Evolutionary conservation across 2,329 filamentous ascomycete genomes (phyloP).

Genomic region (Diplodia corticola): DNA sequence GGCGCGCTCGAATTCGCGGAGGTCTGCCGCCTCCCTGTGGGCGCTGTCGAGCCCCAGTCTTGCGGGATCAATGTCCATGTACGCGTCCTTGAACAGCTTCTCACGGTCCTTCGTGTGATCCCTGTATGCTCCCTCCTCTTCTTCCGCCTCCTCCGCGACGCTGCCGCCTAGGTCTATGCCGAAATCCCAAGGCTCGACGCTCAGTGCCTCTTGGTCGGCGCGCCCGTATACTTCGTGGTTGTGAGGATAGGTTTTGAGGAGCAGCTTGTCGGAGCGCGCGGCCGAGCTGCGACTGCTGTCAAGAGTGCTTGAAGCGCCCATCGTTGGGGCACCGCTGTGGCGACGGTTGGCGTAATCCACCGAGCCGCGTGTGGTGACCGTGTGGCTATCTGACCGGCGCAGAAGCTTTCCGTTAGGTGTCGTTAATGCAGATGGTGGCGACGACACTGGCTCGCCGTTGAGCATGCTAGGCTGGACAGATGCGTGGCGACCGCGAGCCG

Average conservation of each 20-base stretch:
- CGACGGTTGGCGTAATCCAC: not conserved
- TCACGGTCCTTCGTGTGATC: not conserved
- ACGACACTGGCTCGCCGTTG: not conserved
- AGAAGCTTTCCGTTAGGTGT: not conserved
- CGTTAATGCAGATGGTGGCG: not conserved
- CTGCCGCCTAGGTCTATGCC: not conserved
- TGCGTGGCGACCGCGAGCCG: not conserved
- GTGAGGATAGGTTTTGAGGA: slow-evolving; percentile 4
- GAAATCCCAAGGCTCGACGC: slow-evolving; percentile 18
- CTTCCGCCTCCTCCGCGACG: not conserved
- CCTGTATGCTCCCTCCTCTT: not conserved
- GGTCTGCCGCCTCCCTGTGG: not conserved
- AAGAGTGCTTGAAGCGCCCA: not conserved
- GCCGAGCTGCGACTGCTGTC: slow-evolving; percentile 14
- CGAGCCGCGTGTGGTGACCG: not conserved
- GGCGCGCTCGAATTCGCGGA: not conserved
- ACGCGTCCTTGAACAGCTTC: not conserved
- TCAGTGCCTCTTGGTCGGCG: slow-evolving; percentile 22
- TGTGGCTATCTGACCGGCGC: slow-evolving; percentile 10
- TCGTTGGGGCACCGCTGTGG: slow-evolving; percentile 6
- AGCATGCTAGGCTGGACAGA: not conserved
- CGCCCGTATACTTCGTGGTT: slow-evolving; percentile 22
- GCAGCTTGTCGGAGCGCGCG: not conserved
- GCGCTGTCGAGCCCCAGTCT: slow-evolving; percentile 1
- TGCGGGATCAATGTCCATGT: not conserved